These are phyloP conservation scores for Lodderomyces theae DNA, from an alignment of 1,139 yeast species.

Conservation along the genomic window DNA sequence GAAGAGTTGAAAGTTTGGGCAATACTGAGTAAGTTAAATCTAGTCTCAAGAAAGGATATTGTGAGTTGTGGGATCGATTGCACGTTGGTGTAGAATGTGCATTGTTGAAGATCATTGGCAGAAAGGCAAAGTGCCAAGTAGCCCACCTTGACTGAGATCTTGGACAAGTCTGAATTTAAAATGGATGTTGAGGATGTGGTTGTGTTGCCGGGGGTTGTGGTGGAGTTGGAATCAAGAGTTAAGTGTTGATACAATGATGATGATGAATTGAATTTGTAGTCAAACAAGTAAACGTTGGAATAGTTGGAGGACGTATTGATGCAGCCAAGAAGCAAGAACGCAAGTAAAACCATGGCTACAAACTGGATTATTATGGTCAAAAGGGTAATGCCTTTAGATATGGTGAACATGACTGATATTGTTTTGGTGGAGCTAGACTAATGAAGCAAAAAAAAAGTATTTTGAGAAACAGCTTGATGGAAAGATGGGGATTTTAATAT, in stretches of 20 bases:
- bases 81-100: slow-evolving; percentile 30
- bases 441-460: too few species aligned
- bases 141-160: slow-evolving; percentile 45
- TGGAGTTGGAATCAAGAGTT: slow-evolving; percentile 2
- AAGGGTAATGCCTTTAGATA: slow-evolving; percentile 11
- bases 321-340: slow-evolving; percentile 55
- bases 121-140: slow-evolving; percentile 51
- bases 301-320: slow-evolving; percentile 38
- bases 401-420: too few species aligned
- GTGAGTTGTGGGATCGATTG: slow-evolving; percentile 17
- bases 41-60: slow-evolving; percentile 13
- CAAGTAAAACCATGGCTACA: slow-evolving; percentile 40
- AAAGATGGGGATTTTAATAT: not conserved
- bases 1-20: slow-evolving; percentile 39
- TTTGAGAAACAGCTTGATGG: too few species aligned
- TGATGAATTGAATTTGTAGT: slow-evolving; percentile 43
- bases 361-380: slow-evolving; percentile 26
- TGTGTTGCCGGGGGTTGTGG: slow-evolving; percentile 8
- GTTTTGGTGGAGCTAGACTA: too few species aligned
- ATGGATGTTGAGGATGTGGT: slow-evolving; percentile 1
- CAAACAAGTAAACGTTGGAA: slow-evolving; percentile 45
- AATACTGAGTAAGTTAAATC: slow-evolving; percentile 39
- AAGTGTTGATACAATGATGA: slow-evolving; percentile 11
- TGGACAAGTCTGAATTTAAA: slow-evolving; percentile 17
- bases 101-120: slow-evolving; percentile 23